Percentiles rank a stretch among this genome's conserved stretches.
phyloP scores from a whole-genome alignment of 345 rosid species.

The Lagerstroemia speciosa region DNA sequence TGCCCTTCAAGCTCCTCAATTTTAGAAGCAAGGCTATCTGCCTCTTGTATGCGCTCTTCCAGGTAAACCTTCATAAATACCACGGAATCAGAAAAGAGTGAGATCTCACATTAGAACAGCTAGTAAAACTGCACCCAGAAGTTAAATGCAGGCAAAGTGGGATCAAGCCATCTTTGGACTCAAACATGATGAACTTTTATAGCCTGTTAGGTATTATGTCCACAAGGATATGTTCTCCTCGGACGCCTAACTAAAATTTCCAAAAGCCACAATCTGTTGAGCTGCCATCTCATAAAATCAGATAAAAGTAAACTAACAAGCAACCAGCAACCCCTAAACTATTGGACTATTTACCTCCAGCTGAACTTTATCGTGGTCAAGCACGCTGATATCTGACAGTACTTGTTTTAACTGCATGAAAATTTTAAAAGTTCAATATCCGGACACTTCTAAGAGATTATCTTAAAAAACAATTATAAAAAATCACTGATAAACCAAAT shows the following conservation, averaged over 20 bases:
- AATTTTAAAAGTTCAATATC: not conserved
- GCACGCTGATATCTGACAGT: slow-evolving; percentile 36
- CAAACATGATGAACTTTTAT: not conserved
- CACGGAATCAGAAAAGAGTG: not conserved
- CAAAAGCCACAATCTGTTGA: not conserved
- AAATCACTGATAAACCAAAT: not conserved
- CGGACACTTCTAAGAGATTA: not conserved
- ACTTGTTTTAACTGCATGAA: slow-evolving; percentile 56
- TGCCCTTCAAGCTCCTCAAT: slow-evolving; percentile 65
- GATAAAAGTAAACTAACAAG: not conserved
- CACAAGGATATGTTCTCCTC: not conserved
- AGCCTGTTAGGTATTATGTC: not conserved
- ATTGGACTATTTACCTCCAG: slow-evolving; percentile 38
- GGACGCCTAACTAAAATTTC: not conserved
- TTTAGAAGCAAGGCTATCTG: slow-evolving; percentile 54
- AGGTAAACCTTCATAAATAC: slow-evolving; percentile 28
- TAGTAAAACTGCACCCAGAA: not conserved
- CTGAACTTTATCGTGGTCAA: slow-evolving; percentile 40
- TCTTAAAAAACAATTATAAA: not conserved
- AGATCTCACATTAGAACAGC: not conserved
- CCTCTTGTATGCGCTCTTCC: slow-evolving; percentile 67
- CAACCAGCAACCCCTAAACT: not conserved
- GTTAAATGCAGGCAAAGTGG: not conserved
- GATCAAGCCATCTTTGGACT: not conserved
- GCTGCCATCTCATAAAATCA: too few species aligned